Conservation (phyloP, 2,329 filamentous ascomycete genomes). For the Aspergillus brasiliensis region DNA sequence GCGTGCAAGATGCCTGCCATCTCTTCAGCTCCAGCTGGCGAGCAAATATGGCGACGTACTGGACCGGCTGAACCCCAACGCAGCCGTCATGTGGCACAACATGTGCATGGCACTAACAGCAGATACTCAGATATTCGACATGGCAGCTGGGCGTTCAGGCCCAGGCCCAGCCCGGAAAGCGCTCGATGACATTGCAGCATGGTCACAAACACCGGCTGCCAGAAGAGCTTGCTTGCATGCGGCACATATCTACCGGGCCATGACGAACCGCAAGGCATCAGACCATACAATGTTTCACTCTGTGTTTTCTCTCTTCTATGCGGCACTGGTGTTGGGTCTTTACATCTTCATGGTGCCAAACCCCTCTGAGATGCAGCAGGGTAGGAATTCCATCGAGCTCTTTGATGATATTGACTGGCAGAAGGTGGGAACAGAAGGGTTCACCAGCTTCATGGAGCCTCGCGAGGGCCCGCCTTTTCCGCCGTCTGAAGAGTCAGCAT, state of each 20-base stretch:
- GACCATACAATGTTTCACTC: slow-evolving; percentile 56
- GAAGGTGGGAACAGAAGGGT: slow-evolving; percentile 48
- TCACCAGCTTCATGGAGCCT: slow-evolving; percentile 44
- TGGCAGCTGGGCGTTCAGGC: slow-evolving; percentile 54
- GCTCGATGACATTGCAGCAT: slow-evolving; percentile 53
- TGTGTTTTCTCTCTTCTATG: slow-evolving; percentile 53
- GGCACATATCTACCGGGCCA: slow-evolving; percentile 54
- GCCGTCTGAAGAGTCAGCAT: slow-evolving; percentile 34
- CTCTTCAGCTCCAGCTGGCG: slow-evolving; percentile 35
- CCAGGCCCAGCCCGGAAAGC: slow-evolving; percentile 51
- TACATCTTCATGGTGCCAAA: slow-evolving; percentile 54
- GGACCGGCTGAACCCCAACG: slow-evolving; percentile 51
- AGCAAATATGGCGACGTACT: slow-evolving; percentile 46
- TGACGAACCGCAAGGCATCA: slow-evolving; percentile 55
- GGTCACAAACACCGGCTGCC: slow-evolving; percentile 55
- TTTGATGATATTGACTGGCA: slow-evolving; percentile 55
- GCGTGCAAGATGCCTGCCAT: slow-evolving; percentile 45
- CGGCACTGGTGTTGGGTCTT: slow-evolving; percentile 54
- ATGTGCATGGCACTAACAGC: slow-evolving; percentile 56
- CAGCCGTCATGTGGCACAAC: slow-evolving; percentile 55
- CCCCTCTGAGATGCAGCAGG: slow-evolving; percentile 26
- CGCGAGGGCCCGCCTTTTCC: slow-evolving; percentile 29
- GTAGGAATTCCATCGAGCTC: slow-evolving; percentile 44
- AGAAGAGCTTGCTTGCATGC: slow-evolving; percentile 55
- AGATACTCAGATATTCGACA: slow-evolving; percentile 56